Percentiles rank a stretch among this genome's conserved stretches.
phyloP scores from a whole-genome alignment of 2,329 filamentous ascomycete species.

The Clarireedia homoeocarpa region DNA sequence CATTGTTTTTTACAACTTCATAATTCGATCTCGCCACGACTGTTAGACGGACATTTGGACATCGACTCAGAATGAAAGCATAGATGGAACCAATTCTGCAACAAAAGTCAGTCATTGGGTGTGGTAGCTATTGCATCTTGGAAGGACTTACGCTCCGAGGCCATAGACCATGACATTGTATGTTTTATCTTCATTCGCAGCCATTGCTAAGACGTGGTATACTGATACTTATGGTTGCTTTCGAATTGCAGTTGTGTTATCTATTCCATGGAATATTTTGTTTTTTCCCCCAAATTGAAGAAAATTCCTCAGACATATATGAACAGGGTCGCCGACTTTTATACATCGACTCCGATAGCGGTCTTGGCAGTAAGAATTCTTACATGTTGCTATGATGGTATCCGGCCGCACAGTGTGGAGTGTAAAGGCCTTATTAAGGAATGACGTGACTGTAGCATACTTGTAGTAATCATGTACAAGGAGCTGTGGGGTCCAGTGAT shows the following conservation, averaged over 20 bases:
- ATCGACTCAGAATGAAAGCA: conserved; percentile 42
- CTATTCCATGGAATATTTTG: no score
- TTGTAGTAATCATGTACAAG: no score
- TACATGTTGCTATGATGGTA: not conserved
- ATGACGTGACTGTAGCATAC: no score
- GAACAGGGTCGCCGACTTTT: no score
- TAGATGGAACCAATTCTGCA: conserved; percentile 50
- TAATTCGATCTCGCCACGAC: conserved; percentile 56
- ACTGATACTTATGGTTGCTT: not conserved
- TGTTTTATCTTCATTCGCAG: not conserved
- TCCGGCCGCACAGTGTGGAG: not conserved
- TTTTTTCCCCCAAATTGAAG: no score
- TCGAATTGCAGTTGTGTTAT: not conserved
- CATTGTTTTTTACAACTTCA: conserved; percentile 42
- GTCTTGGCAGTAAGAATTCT: not conserved
- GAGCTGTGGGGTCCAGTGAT: no score
- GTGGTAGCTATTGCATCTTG: fast-evolving
- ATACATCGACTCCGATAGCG: not conserved
- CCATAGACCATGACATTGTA: conserved; percentile 3
- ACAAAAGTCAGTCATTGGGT: not conserved
- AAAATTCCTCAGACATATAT: no score
- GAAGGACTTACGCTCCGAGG: not conserved
- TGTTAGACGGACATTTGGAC: conserved; percentile 41
- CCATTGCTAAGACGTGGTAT: not conserved
- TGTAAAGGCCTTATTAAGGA: no score